Evolutionary conservation across 805 yeast species (phyloP).

Genomic region (Candida odintsovae): DNA sequence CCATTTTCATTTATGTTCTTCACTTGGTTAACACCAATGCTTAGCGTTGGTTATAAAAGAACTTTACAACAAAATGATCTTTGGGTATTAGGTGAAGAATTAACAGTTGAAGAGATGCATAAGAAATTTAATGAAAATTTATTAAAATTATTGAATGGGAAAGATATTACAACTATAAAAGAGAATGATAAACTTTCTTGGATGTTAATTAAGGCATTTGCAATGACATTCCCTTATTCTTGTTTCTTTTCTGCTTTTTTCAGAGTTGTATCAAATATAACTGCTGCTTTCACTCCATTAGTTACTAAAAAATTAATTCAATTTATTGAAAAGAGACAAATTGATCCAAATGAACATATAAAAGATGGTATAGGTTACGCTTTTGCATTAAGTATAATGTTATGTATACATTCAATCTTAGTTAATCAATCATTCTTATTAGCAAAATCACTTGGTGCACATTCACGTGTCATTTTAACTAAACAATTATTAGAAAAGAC

Average conservation of each 20-base stretch:
- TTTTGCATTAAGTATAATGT: conserved; percentile 55
- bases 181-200: not conserved
- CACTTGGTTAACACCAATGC: conserved; percentile 60
- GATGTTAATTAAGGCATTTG: conserved; percentile 35
- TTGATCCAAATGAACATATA: conserved; percentile 30
- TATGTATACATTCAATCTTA: conserved; percentile 39
- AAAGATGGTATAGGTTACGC: conserved; percentile 71
- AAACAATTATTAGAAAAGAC: conserved; percentile 65
- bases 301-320: conserved; percentile 44
- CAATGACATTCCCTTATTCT: conserved; percentile 38
- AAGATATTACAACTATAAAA: conserved; percentile 22
- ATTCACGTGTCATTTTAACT: conserved; percentile 60
- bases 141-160: conserved; percentile 22
- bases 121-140: conserved; percentile 28
- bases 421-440: conserved; percentile 58
- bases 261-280: conserved; percentile 38
- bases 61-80: conserved; percentile 61
- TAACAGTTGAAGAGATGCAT: conserved; percentile 34
- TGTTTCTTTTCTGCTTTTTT: conserved; percentile 32
- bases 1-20: conserved; percentile 39
- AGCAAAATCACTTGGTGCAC: conserved; percentile 57
- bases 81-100: conserved; percentile 35
- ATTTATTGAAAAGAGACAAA: conserved; percentile 39
- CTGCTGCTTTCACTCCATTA: conserved; percentile 46
- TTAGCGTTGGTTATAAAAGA: conserved; percentile 61